Conservation (phyloP, 768 basidiomycete genomes). For the Xanthoconium purpureum region DNA sequence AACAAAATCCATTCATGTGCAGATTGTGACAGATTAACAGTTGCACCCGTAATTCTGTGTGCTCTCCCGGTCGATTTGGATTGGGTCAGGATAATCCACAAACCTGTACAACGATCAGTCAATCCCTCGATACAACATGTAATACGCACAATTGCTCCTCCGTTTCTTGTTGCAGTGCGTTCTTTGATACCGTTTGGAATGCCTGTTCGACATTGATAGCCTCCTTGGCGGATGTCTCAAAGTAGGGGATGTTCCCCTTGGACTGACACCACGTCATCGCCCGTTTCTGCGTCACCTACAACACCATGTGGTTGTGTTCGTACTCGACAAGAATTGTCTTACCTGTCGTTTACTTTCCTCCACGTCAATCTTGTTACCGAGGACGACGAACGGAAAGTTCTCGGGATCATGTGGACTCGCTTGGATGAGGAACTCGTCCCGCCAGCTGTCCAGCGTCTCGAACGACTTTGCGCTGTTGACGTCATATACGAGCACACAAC, state of each 20-base stretch:
- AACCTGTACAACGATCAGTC: constrained; percentile 54
- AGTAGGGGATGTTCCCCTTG: constrained; percentile 99
- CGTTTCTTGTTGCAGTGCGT: constrained; percentile 94
- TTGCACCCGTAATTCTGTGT: constrained; percentile 91
- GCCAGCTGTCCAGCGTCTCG: constrained; percentile 98
- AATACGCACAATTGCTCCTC: constrained; percentile 85
- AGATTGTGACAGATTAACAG: constrained; percentile 50
- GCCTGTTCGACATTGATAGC: constrained; percentile 99
- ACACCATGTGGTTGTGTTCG: neutral
- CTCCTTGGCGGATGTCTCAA: constrained; percentile 99
- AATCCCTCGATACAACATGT: constrained; percentile 7
- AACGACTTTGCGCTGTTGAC: constrained; percentile 99
- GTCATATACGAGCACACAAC: constrained; percentile 98
- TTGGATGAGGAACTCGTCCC: constrained; percentile 98
- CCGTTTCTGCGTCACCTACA: constrained; percentile 95
- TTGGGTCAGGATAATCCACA: constrained; percentile 98
- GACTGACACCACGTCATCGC: constrained; percentile 99
- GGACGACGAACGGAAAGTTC: constrained; percentile 98
- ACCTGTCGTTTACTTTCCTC: constrained; percentile 99
- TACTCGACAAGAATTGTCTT: constrained; percentile 16
- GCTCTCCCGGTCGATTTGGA: constrained; percentile 91
- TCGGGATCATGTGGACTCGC: constrained; percentile 98
- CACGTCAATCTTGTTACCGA: constrained; percentile 99
- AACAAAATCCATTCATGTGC: constrained; percentile 21
- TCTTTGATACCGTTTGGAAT: constrained; percentile 99